These are phyloP conservation scores for Tinospora cordifolia DNA, from an alignment of 164 flowering plant species.

Conservation along the genomic window DNA sequence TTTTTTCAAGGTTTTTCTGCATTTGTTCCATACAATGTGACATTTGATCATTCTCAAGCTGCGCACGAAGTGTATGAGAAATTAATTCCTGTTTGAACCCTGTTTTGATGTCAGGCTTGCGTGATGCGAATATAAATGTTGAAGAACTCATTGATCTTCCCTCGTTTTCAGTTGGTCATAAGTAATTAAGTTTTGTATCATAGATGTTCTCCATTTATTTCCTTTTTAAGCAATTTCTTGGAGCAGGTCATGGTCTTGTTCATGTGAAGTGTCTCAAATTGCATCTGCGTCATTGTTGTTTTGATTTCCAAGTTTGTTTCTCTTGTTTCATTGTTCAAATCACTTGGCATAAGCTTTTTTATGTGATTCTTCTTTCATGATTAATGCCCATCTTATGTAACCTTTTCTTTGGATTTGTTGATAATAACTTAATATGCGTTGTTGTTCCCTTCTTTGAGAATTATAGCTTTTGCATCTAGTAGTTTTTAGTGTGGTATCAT, in stretches of 20 bases:
- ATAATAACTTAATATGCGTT: too few relatives aligned
- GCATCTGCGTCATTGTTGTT: background rate
- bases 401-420: too few relatives aligned
- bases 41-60: conserved; percentile 81
- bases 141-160: conserved; percentile 58
- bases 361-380: background rate
- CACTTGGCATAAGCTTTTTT: background rate
- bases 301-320: background rate
- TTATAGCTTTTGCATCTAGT: too few relatives aligned
- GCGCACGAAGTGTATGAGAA: conserved; percentile 60
- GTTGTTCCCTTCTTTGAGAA: too few relatives aligned
- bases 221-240: background rate
- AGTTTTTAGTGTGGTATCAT: too few relatives aligned
- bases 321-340: background rate
- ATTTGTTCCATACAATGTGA: conserved; percentile 85
- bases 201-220: background rate
- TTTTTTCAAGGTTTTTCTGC: too few relatives aligned
- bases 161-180: conserved; percentile 86
- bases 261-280: too few relatives aligned
- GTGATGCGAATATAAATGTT: conserved; percentile 39
- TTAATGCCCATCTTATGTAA: background rate
- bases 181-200: conserved; percentile 37
- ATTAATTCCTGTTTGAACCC: conserved; percentile 63
- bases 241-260: too few relatives aligned
- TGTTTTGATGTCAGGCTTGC: conserved; percentile 53